Evolutionary conservation across 768 basidiomycete genomes (phyloP).

Genomic region (Amanita thiersii): DNA sequence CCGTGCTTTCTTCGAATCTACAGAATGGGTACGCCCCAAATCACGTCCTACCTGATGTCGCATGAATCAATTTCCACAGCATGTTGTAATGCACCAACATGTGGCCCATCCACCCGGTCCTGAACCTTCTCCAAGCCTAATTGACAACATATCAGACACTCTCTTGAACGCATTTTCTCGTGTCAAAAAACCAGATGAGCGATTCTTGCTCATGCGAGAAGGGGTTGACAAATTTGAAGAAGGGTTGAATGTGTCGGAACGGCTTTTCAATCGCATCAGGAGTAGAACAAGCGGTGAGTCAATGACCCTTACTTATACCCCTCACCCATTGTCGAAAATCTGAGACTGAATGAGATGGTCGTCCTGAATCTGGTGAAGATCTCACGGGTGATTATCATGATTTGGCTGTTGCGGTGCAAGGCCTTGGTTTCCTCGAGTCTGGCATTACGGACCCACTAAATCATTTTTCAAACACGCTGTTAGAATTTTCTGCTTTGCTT

Average conservation of each 20-base stretch:
- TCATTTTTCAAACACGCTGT: constrained; percentile 91
- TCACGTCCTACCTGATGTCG: constrained; percentile 2
- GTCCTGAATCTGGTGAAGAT: constrained; percentile 82
- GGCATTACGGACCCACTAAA: constrained; percentile 98
- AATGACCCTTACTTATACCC: constrained; percentile 13
- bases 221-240: constrained; percentile 95
- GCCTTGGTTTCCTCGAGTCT: constrained; percentile 94
- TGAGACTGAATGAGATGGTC: constrained; percentile 83
- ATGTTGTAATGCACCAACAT: constrained; percentile 96
- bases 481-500: constrained; percentile 88
- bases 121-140: constrained; percentile 71
- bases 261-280: constrained; percentile 71
- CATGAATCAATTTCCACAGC: constrained; percentile 35
- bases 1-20: constrained; percentile 92
- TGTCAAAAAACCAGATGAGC: constrained; percentile 94
- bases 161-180: constrained; percentile 93
- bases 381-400: constrained; percentile 97
- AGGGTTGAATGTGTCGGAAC: constrained; percentile 73
- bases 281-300: constrained; percentile 82
- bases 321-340: constrained; percentile 36
- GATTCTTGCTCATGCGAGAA: constrained; percentile 90
- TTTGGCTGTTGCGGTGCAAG: constrained; percentile 91
- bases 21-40: constrained; percentile 81
- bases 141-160: constrained; percentile 95
- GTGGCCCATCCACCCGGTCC: constrained; percentile 84